A percentile compares a stretch with the other conserved stretches of the same genome.
phyloP scores from a whole-genome alignment of 306 rosid species.

The Rubus idaeus region DNA sequence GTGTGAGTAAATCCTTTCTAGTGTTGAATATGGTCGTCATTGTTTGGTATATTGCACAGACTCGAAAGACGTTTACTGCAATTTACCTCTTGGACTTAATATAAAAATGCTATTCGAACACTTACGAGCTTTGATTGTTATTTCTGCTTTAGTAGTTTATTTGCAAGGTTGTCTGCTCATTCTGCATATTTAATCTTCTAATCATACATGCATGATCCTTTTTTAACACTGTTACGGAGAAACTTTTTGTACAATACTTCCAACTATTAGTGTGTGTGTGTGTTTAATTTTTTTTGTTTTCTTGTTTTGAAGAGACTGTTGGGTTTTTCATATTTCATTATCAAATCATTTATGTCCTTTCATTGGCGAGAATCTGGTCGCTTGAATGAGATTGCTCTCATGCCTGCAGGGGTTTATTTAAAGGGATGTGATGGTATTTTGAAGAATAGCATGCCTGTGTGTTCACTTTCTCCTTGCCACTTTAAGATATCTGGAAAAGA shows the following conservation, averaged over 20 bases:
- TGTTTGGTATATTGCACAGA: background rate
- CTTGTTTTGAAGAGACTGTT: background rate
- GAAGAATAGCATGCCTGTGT: constrained; percentile 51
- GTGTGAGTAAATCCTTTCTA: constrained; percentile 50
- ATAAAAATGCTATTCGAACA: background rate
- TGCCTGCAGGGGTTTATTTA: constrained; percentile 77
- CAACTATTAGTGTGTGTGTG: background rate
- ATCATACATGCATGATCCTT: background rate
- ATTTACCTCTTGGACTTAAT: background rate
- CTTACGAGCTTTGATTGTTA: background rate
- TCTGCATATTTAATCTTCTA: background rate
- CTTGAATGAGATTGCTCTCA: constrained; percentile 27
- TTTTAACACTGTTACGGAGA: background rate
- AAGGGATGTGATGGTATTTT: constrained; percentile 48
- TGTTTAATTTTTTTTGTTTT: background rate
- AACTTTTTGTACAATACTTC: background rate
- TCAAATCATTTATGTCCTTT: constrained; percentile 3
- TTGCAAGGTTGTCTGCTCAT: background rate
- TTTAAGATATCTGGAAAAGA: constrained; percentile 52
- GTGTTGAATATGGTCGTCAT: constrained; percentile 9
- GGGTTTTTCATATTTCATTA: background rate
- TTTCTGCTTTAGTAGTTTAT: background rate
- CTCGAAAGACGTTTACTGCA: background rate
- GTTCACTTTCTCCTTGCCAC: constrained; percentile 73
- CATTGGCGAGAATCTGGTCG: constrained; percentile 9